These are phyloP conservation scores for Colletotrichum destructivum DNA, from an alignment of 2,329 filamentous ascomycete genomes.

Conservation along the genomic window DNA sequence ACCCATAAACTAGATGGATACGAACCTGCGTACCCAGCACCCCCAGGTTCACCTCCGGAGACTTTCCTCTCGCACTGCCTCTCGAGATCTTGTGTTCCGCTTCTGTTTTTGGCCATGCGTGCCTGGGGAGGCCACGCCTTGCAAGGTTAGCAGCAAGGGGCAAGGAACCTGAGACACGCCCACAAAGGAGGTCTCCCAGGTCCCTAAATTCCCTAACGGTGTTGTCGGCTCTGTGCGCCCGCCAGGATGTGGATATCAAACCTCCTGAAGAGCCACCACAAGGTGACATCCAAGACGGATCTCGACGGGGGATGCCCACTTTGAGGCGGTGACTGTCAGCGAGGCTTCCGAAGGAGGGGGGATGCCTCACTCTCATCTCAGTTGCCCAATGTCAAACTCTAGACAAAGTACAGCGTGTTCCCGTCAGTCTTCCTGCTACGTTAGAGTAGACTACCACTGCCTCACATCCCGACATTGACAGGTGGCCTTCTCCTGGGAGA, in stretches of 20 bases:
- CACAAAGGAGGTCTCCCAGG: conserved; percentile 23
- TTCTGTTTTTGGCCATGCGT: conserved; percentile 33
- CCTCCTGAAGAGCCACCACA: conserved; percentile 38
- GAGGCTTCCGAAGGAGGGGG: conserved; percentile 9
- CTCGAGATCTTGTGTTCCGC: neutral
- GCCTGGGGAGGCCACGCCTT: conserved; percentile 39
- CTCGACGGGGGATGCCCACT: conserved; percentile 17
- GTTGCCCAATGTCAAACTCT: conserved; percentile 29
- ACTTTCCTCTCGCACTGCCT: conserved; percentile 39
- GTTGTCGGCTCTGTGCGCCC: conserved; percentile 36
- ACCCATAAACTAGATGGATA: conserved; percentile 20
- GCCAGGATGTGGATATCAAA: conserved; percentile 37
- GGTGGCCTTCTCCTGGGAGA: conserved; percentile 19
- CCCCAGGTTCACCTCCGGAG: conserved; percentile 38
- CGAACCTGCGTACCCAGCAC: conserved; percentile 24
- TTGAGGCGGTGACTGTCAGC: conserved; percentile 16
- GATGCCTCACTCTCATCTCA: conserved; percentile 24
- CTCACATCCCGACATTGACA: conserved; percentile 26
- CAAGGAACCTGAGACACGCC: conserved; percentile 40
- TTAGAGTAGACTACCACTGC: conserved; percentile 10
- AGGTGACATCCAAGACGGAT: conserved; percentile 32
- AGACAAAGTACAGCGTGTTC: conserved; percentile 11
- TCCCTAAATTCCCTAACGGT: conserved; percentile 30
- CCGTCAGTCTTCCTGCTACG: neutral
- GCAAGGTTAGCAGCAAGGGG: conserved; percentile 39